Percentiles rank a stretch among this genome's conserved stretches.
Evolutionary conservation across 495 filamentous ascomycete species (phyloP).

Genomic region (Penicillium pancosmium): DNA sequence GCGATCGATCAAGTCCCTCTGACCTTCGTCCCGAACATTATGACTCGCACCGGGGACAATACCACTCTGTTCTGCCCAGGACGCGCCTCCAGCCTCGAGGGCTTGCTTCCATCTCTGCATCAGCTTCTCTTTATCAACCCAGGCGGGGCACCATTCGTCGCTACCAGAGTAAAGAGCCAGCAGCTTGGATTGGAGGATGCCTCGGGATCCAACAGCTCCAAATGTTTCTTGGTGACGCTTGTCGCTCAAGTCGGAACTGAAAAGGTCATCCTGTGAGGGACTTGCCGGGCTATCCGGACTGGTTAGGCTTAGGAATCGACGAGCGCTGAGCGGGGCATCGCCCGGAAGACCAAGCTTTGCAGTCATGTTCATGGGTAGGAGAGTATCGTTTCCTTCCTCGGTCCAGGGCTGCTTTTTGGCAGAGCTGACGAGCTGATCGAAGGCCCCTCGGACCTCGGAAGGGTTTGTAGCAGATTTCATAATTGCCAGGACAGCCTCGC

Average conservation of each 20-base stretch:
- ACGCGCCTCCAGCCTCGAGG: slow-evolving; percentile 44
- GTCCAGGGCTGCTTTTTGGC: slow-evolving; percentile 46
- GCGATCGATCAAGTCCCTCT: slow-evolving; percentile 53
- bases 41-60: slow-evolving; percentile 64
- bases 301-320: slow-evolving; percentile 67
- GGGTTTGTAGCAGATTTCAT: slow-evolving; percentile 23
- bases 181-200: slow-evolving; percentile 54
- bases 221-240: slow-evolving; percentile 62
- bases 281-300: slow-evolving; percentile 54
- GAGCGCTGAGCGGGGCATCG: slow-evolving; percentile 55
- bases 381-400: slow-evolving; percentile 54
- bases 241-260: slow-evolving; percentile 75
- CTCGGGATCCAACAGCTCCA: slow-evolving; percentile 58
- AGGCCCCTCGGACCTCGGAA: slow-evolving; percentile 38
- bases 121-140: slow-evolving; percentile 65
- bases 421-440: slow-evolving; percentile 52
- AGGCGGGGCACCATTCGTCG: slow-evolving; percentile 70
- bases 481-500: slow-evolving; percentile 59
- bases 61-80: slow-evolving; percentile 57
- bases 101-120: slow-evolving; percentile 71
- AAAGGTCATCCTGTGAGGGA: slow-evolving; percentile 82
- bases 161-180: slow-evolving; percentile 63
- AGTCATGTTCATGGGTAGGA: slow-evolving; percentile 58
- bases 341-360: slow-evolving; percentile 48
- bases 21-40: slow-evolving; percentile 55